Evolutionary conservation across 164 flowering plant species (phyloP), one percentile per base, ranked within the genome.

Genomic region (Sextonia rubra): DNA sequence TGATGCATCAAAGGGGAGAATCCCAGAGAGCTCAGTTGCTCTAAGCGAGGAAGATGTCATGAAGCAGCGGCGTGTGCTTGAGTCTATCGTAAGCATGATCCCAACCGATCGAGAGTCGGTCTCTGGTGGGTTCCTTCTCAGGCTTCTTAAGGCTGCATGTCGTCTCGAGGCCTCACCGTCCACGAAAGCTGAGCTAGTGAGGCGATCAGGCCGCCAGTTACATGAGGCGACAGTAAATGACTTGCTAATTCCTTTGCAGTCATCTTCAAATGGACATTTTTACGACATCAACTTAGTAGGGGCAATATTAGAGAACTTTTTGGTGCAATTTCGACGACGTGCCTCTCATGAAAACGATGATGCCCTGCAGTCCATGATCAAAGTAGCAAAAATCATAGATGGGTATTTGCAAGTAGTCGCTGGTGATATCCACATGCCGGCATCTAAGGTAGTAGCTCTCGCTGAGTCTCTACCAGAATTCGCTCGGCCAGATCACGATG

Each of bases 301-400:
- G 66, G 71, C 83, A 11, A 84, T 94, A 12, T 23, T 91, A 32
- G 88, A 89, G 56, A 85, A 87, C 74, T 89, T 79, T 75, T 64
- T 86, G 80, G 75, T 80, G 73, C 80, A 83, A 25, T 88, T 88
- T 84, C 82, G 82, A 73, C 81, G 87, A 71, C 82, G 80, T 23
- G 61, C 69, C 55, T 66, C 77, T 37, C 37, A 60, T 14, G 82
- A 77, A 24, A 80, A 81, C 69, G 58, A 48, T 5, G 83, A 76
- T 24, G 71, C 77, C n/a, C 1, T 81, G 44, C 77, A 64, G 60
- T 79, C 84, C 2, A 71, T 91, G 37, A 64, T 75, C 69, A 88
- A 81, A 74, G 87, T 89, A 2, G 95, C 83, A 69, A 90, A 86
- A 78, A 85, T 92, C 3, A 77, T 91, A 26, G 99, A 94, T 80